Base-by-base conservation (phyloP, 2,329 filamentous ascomycete species). In the Talaromyces sp. region DNA sequence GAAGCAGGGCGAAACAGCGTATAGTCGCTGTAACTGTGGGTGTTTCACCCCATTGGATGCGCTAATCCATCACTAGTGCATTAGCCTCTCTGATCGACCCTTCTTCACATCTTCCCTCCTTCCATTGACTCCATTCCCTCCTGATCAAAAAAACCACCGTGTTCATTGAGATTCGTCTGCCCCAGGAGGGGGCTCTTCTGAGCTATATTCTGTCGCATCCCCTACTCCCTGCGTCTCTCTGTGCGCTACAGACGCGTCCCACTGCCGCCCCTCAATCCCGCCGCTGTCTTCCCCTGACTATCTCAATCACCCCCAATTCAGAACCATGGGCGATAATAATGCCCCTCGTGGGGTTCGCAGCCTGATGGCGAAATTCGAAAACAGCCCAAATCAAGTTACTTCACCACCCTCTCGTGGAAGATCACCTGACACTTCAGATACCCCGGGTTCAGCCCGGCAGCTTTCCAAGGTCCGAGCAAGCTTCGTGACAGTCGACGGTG, bases 321-420 rank as follows among this genome's bases (percentile, higher is more conserved):
- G 24, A 46, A 52, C 35, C 19, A 64, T 64, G 62, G 56, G 61
- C 45, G 62, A 64, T 47, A 64, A 56, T 51, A 63, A 63, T 45
- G 43, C 55, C 44, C 62, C 69, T 45, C 68, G 67, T 20, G 85
- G 83, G 67, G 87, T 90, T 67, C 86, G 81, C 76, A 89, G 89
- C 75, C 83, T 92, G 61, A 82, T 87, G 65, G 89, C 89, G 67
- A 90, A 89, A 82, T 91, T 91, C 71, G 89, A 92, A 79, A 89
- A 85, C 73, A 83, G 81, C 70, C 82, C 84, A 62, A 78, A 78
- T 57, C 84, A 60, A 41, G 64, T 85, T 61, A 77, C 79, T 52
- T 86, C 82, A 64, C 82, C 85, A 60, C 84, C 86, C 14, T 86
- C 88, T 58, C 81, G 88, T 76, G 88, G 88, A 56, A 81, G 88